Percentiles rank a stretch among this genome's conserved stretches.
Conservation (phyloP, 2,329 filamentous ascomycete genomes). For the Trichoderma cornu-damae region DNA sequence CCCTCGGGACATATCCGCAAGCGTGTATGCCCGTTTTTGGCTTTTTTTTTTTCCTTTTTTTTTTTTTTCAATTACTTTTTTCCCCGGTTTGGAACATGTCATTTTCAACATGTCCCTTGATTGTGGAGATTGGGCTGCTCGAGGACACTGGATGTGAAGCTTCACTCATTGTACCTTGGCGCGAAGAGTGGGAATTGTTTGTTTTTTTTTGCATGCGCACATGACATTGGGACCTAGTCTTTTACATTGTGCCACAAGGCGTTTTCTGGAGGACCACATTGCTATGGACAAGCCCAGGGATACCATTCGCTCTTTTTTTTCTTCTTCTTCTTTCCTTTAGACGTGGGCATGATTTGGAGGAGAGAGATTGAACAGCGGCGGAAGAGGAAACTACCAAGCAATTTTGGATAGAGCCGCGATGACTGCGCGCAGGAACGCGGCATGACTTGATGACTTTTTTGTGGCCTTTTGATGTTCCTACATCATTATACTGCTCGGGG, state of each 20-base stretch:
- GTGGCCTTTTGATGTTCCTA: background rate
- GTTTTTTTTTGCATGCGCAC: conserved; percentile 18
- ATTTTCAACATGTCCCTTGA: background rate
- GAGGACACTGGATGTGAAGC: background rate
- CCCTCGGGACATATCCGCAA: background rate
- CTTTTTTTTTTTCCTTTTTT: conserved; percentile 20
- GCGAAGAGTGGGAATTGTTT: conserved; percentile 11
- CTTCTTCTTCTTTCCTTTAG: conserved; percentile 7
- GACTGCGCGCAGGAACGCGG: conserved; percentile 9
- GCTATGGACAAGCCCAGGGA: conserved; percentile 10
- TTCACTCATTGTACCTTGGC: conserved; percentile 11
- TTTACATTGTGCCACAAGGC: conserved; percentile 17
- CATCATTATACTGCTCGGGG: background rate
- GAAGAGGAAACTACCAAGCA: conserved; percentile 1
- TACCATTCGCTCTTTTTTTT: conserved; percentile 17
- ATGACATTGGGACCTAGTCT: conserved; percentile 13
- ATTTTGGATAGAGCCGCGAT: conserved; percentile 11
- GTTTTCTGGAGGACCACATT: conserved; percentile 15
- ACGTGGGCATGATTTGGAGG: conserved; percentile 7
- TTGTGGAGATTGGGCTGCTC: background rate
- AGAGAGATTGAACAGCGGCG: conserved; percentile 4
- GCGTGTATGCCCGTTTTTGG: conserved; percentile 23
- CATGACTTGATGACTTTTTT: conserved; percentile 5
- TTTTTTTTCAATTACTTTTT: conserved; percentile 18
- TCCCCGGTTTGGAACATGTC: background rate